A percentile compares a stretch with the other conserved stretches of the same genome.
Conservation (phyloP, 441 rosid genomes). For the Heliophila coronopifolia region DNA sequence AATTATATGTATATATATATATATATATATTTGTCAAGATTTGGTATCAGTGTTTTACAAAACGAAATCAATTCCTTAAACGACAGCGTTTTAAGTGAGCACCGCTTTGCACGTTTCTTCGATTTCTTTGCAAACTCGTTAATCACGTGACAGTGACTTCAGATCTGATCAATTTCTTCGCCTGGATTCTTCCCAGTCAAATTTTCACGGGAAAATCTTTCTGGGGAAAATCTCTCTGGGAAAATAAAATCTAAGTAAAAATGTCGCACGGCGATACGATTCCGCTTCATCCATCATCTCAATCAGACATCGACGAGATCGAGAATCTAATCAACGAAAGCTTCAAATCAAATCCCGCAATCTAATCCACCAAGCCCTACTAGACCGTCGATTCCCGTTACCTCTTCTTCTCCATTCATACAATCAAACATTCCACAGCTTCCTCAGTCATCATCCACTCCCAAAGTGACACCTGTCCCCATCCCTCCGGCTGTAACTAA, state of each 20-base stretch:
- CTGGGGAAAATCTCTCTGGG: neutral
- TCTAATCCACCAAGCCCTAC: slow-evolving; percentile 66
- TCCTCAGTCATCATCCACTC: slow-evolving; percentile 14
- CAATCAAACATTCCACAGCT: slow-evolving; percentile 56
- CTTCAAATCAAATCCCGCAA: slow-evolving; percentile 50
- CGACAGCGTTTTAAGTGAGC: neutral
- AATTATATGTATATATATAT: too few species aligned
- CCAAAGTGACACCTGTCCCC: slow-evolving; percentile 11
- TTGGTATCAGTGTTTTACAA: too few species aligned
- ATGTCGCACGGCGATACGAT: slow-evolving; percentile 74
- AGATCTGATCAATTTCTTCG: neutral
- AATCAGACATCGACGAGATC: slow-evolving; percentile 95
- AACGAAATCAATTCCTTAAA: neutral
- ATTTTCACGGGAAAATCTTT: slow-evolving; percentile 19
- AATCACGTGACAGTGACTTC: slow-evolving; percentile 2
- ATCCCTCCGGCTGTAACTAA: slow-evolving; percentile 25
- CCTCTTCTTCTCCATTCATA: slow-evolving; percentile 62
- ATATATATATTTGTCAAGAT: too few species aligned
- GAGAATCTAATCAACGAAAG: slow-evolving; percentile 68
- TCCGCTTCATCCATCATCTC: slow-evolving; percentile 74
- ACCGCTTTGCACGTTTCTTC: slow-evolving; percentile 1
- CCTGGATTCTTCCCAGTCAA: neutral
- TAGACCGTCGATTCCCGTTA: slow-evolving; percentile 57
- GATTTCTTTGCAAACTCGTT: neutral
- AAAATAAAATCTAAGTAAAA: neutral